Evolutionary conservation across 116 monocot species (phyloP), one percentile per base, ranked within the genome.

Genomic region (Dioscorea cayenensis): DNA sequence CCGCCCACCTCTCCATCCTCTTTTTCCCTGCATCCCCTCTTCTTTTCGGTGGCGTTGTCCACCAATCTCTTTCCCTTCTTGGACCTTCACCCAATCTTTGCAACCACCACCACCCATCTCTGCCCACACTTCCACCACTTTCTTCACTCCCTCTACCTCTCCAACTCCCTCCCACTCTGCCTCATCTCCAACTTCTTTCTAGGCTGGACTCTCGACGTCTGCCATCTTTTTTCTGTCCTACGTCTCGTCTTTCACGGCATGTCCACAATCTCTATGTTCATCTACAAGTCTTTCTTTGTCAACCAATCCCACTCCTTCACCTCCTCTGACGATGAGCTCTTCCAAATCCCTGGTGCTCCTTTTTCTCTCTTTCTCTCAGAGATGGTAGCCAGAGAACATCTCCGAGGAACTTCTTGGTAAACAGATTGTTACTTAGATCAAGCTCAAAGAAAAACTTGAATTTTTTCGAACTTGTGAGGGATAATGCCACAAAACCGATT

Each of bases 121-220:
- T 60, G 28, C 6, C 20, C 27, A 28, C 69, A 76, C 1, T 84
- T 84, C 73, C 64, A 52, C 28, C 55, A 5, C 49, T 6, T 82
- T 58, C 51, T 60, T 50, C 49, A 13, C 32, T 13, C 23, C 70
- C 20, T 75, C n/a, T 14, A 49, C 20, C 9, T 28, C 18, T 35
- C 43, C 10, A 35, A 29, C 12, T 49, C 58, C 51, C 65, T 60
- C 16, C 84, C 84, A 4, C 64, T 84, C 14, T 84, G 84, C 58
- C 72, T 84, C 52, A 66, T 84, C 69, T 78, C 83, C 58, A 79
- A 83, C 64, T 83, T 83, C 72, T 83, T 83, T 55, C 67, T 66
- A 7, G 75, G 75, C 27, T 83, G 83, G 83, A 83, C 83, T 12
- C 52, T 65, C 21, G 18, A n/a, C 36, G 66, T 72, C 9, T 83